A percentile compares a stretch with the other conserved stretches of the same genome.
Evolutionary conservation across 768 basidiomycete species (phyloP).

Genomic region (Clitopilus hobsonii): DNA sequence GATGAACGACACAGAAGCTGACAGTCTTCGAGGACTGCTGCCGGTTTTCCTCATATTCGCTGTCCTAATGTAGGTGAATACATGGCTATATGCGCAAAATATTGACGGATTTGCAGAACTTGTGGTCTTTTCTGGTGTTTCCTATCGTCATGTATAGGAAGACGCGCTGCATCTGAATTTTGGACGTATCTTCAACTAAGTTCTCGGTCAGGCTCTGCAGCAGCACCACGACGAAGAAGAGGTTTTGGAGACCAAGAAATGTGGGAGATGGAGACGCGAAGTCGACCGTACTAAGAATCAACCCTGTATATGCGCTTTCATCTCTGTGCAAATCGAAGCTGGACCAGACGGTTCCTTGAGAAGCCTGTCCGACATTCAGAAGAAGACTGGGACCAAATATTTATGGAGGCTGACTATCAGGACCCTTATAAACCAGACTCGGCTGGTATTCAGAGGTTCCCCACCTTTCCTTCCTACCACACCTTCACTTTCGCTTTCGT

Average conservation of each 20-base stretch:
- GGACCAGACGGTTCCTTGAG: too few species aligned
- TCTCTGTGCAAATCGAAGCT: too few species aligned
- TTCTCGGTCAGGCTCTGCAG: constrained; percentile 21
- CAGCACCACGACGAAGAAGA: constrained; percentile 25
- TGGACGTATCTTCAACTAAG: constrained; percentile 44
- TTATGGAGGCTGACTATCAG: not conserved
- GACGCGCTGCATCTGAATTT: constrained; percentile 37
- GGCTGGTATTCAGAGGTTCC: not conserved
- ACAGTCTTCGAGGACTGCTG: constrained; percentile 25
- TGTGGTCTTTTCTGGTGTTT: constrained; percentile 53
- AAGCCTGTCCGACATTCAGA: not conserved
- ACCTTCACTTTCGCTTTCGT: not conserved
- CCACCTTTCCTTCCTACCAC: constrained; percentile 4
- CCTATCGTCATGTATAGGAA: constrained; percentile 63
- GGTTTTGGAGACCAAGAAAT: constrained; percentile 43
- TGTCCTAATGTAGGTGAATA: constrained; percentile 33
- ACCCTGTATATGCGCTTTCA: not conserved
- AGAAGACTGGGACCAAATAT: not conserved
- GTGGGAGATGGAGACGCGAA: constrained; percentile 54
- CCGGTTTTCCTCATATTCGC: constrained; percentile 43
- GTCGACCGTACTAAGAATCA: constrained; percentile 16
- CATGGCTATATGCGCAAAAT: constrained; percentile 3
- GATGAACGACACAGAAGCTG: constrained; percentile 6
- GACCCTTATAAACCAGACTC: not conserved
- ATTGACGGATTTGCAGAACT: constrained; percentile 4